Base-by-base conservation (phyloP, 192 early-diverging fungal species). In the Coemansia sp. region DNA sequence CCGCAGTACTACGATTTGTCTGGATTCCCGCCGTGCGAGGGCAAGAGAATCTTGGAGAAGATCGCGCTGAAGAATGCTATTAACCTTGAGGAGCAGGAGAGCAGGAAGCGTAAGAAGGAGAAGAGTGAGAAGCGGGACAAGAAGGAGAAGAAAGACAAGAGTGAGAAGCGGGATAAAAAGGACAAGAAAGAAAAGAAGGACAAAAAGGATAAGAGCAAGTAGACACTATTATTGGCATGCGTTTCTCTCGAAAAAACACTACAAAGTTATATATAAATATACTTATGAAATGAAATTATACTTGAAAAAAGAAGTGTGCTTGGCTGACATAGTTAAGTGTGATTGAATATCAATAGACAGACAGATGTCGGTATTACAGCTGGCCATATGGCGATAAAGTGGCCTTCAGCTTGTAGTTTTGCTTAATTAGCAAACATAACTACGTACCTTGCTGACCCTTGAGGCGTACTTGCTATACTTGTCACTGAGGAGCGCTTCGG, bases 21-120 rank as follows among this genome's bases (percentile, higher is more conserved):
- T 42, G 89, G 89, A 51, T 98, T 97, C 89, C 98, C 98, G 27
- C 86, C 93, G 29, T 96, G 95, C 68, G 95, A 98, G 73, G 94
- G 91, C 72, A 93, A 92, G 80, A 91, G 94, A 57, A 92, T 88
- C 46, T 73, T 98, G 18, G 88, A 94, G 71, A 88, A 90, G 77
- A 76, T 94, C 63, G 78, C 89, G 22, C 78, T 84, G 69, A 88
- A 87, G 84, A 83, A 85, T 72, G 77, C 67, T 18, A 54, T 80
- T 41, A 42, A 40, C 16, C 43, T 68, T 29, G 75, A 89, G 34
- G 77, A 84, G 13, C 69, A 88, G 62, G 77, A 80, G 7, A 80
- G 80, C 38, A 83, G 78, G 65, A 80, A 86, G 71, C 66, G 75
- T 41, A 88, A 87, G 70, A 77, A 75, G 64, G 78, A 80, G 0